Percentiles rank a stretch among this genome's conserved stretches.
Conservation (phyloP, 306 rosid genomes). For the Citrullus colocynthis region DNA sequence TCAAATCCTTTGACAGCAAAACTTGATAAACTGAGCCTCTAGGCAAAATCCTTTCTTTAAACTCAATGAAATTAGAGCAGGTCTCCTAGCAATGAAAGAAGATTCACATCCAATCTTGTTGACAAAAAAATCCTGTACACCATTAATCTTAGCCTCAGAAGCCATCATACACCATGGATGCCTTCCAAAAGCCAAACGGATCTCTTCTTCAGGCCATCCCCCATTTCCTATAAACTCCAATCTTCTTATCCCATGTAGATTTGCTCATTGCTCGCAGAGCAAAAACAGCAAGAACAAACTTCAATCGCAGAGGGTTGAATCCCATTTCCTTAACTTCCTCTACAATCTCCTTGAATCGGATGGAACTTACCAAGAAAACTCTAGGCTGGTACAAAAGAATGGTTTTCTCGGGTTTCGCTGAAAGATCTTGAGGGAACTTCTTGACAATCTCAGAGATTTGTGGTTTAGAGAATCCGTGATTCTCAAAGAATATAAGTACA, state of each 20-base stretch:
- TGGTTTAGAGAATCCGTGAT: conserved; percentile 16
- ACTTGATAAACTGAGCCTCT: conserved; percentile 20
- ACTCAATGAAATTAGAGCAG: conserved; percentile 8
- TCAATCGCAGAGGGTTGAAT: conserved; percentile 10
- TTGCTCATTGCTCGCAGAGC: conserved; percentile 12
- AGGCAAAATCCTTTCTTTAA: conserved; percentile 32
- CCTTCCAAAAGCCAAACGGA: conserved; percentile 19
- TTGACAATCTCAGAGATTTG: conserved; percentile 13
- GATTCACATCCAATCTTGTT: conserved; percentile 21
- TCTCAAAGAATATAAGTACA: conserved; percentile 15
- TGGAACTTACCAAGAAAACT: not conserved
- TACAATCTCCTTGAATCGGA: not conserved
- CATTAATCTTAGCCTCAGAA: conserved; percentile 23
- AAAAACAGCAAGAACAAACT: conserved; percentile 18
- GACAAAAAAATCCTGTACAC: conserved; percentile 25
- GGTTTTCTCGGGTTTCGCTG: conserved; percentile 11
- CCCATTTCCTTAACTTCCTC: conserved; percentile 29
- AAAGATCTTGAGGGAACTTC: conserved; percentile 1
- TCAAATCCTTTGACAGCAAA: conserved; percentile 22
- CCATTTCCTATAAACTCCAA: conserved; percentile 30
- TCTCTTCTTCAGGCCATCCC: conserved; percentile 45
- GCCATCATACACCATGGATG: conserved; percentile 23
- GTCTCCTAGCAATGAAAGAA: not conserved
- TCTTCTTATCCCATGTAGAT: conserved; percentile 26
- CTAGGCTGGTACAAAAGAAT: conserved; percentile 8